Evolutionary conservation across 345 rosid genomes (phyloP).

Genomic region (Eucalyptus polyanthemos): DNA sequence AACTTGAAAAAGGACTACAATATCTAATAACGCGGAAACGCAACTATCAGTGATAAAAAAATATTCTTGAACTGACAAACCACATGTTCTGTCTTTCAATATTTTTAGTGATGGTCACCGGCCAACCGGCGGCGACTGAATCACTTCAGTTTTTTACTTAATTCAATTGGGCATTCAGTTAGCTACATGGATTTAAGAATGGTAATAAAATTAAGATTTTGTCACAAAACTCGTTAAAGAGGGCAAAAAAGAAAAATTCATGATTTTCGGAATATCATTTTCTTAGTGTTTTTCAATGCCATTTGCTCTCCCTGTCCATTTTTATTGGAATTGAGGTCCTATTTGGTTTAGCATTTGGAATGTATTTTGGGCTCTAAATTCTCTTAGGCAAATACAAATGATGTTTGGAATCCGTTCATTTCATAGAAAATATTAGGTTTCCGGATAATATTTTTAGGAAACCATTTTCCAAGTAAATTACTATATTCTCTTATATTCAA

Average conservation of each 20-base stretch:
- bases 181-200: not conserved
- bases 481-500: rapidly evolving
- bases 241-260: not conserved
- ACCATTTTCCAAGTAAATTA: too few relatives aligned
- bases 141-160: not conserved
- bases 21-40: not conserved
- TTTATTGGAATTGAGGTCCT: not conserved
- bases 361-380: not conserved
- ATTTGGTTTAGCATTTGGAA: not conserved
- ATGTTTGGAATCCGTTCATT: rapidly evolving
- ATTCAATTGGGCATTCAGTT: not conserved
- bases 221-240: not conserved
- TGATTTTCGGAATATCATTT: rapidly evolving
- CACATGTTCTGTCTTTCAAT: not conserved
- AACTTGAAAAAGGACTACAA: not conserved
- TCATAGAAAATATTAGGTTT: rapidly evolving
- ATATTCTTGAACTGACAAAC: not conserved
- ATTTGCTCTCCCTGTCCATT: not conserved
- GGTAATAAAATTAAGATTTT: not conserved
- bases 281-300: not conserved
- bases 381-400: not conserved
- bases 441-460: too few relatives aligned
- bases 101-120: not conserved
- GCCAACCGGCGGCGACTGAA: not conserved
- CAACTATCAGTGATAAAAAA: not conserved